phyloP scores from a whole-genome alignment of 1,284 basidiomycete genomes.

The Cerioporus squamosus region DNA sequence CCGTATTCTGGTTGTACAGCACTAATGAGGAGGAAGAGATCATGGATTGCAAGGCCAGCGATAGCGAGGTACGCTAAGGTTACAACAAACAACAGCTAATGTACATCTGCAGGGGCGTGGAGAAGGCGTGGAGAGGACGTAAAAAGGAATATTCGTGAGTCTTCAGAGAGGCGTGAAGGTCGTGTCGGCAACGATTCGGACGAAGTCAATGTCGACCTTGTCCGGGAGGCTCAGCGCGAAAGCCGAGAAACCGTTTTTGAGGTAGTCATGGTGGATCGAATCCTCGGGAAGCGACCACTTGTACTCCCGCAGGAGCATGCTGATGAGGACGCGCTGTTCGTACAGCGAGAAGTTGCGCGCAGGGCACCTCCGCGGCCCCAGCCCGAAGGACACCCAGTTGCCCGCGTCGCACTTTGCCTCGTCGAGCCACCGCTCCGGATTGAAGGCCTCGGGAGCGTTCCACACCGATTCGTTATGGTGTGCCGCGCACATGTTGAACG shows the following conservation, averaged over 20 bases:
- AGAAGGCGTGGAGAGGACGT: not conserved
- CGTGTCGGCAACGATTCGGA: not conserved
- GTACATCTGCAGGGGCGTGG: not conserved
- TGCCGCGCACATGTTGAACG: constrained; percentile 35
- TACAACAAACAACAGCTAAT: not conserved
- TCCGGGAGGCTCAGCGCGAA: constrained; percentile 35
- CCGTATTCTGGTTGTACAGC: no score
- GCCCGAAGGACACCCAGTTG: constrained; percentile 24
- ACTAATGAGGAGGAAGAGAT: no score
- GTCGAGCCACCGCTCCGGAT: constrained; percentile 28
- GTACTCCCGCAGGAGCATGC: constrained; percentile 35
- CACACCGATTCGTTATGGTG: constrained; percentile 34
- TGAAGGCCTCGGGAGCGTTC: constrained; percentile 21
- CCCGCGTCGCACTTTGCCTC: not conserved
- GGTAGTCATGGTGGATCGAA: constrained; percentile 28
- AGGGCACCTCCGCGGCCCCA: constrained; percentile 34
- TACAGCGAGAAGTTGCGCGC: constrained; percentile 37
- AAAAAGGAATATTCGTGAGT: not conserved
- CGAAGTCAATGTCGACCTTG: constrained; percentile 28
- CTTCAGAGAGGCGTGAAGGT: constrained; percentile 3
- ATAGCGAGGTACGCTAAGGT: not conserved
- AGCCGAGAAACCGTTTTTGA: constrained; percentile 38
- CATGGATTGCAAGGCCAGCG: no score
- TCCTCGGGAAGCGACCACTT: constrained; percentile 34
- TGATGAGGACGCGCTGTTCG: constrained; percentile 35